A percentile compares a stretch with the other conserved stretches of the same genome.
Evolutionary conservation across 768 basidiomycete genomes (phyloP).

Genomic region (Boletus reticuloceps): DNA sequence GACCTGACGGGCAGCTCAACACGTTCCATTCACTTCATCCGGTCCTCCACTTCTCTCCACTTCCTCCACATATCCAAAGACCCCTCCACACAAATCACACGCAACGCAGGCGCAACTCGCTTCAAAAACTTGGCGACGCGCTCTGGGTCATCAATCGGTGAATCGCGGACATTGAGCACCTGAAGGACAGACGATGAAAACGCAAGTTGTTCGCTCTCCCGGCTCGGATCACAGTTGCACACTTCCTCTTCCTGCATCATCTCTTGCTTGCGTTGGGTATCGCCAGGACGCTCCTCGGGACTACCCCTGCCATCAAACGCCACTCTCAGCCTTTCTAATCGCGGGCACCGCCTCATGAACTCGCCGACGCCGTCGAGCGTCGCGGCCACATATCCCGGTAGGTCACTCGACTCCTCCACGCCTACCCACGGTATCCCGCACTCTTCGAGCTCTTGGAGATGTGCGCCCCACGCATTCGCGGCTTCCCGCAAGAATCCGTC

Average conservation of each 20-base stretch:
- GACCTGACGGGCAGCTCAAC: not conserved
- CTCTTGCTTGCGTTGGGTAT: not conserved
- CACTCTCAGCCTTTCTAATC: conserved; percentile 16
- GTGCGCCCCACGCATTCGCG: conserved; percentile 25
- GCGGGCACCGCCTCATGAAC: conserved; percentile 17
- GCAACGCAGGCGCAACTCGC: conserved; percentile 22
- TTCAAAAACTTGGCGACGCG: conserved; percentile 26
- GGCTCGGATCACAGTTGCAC: not conserved
- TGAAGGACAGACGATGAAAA: conserved; percentile 9
- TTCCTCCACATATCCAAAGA: conserved; percentile 28
- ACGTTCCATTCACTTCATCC: conserved; percentile 11
- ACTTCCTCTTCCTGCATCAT: not conserved
- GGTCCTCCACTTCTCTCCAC: conserved; percentile 27
- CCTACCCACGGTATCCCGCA: conserved; percentile 28
- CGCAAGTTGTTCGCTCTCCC: not conserved
- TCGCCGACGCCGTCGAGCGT: conserved; percentile 24
- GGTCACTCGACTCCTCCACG: conserved; percentile 10
- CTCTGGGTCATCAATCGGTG: conserved; percentile 23
- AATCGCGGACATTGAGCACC: conserved; percentile 29
- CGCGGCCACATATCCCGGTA: conserved; percentile 10
- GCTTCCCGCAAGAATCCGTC: conserved; percentile 26
- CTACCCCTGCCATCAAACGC: conserved; percentile 25
- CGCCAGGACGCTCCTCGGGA: not conserved
- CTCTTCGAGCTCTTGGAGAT: conserved; percentile 26
- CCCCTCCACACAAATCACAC: conserved; percentile 25